phyloP scores from a whole-genome alignment of 2,329 filamentous ascomycete genomes.

The Beauveria medogensis region DNA sequence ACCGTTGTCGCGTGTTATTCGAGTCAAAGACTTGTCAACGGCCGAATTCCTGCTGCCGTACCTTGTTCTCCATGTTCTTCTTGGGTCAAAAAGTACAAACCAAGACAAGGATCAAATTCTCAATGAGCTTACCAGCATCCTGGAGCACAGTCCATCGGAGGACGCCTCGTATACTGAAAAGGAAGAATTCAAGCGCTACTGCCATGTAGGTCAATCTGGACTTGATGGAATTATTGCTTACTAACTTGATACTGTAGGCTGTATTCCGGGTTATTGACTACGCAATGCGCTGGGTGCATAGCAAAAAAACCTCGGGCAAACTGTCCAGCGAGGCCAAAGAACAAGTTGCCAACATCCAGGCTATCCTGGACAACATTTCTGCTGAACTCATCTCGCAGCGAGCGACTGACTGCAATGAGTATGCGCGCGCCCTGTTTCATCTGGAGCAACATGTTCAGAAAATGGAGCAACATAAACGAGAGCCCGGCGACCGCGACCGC shows the following conservation, averaged over 20 bases:
- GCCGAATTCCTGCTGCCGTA: constrained; percentile 86
- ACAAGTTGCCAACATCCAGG: constrained; percentile 41
- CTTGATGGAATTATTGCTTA: neutral
- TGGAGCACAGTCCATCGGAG: constrained; percentile 51
- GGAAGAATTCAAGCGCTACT: constrained; percentile 76
- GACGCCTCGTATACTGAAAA: constrained; percentile 51
- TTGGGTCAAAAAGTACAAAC: constrained; percentile 56
- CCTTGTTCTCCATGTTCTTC: constrained; percentile 71
- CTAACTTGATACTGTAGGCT: constrained; percentile 44
- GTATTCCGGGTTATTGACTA: constrained; percentile 91
- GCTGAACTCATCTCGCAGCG: constrained; percentile 66
- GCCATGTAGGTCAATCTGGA: constrained; percentile 56
- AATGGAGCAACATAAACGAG: constrained; percentile 35
- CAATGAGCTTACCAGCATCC: constrained; percentile 65
- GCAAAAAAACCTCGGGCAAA: constrained; percentile 41
- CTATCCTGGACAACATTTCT: constrained; percentile 56
- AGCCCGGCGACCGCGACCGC: constrained; percentile 48
- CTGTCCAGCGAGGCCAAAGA: constrained; percentile 35
- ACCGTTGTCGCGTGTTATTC: constrained; percentile 72
- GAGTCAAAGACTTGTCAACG: constrained; percentile 77
- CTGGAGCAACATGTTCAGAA: constrained; percentile 79
- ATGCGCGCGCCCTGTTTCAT: constrained; percentile 84
- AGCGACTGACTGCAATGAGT: constrained; percentile 90
- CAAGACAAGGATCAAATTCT: constrained; percentile 57
- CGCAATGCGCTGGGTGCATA: constrained; percentile 79